Percentiles rank a stretch among this genome's conserved stretches.
Conservation (phyloP, 1,284 basidiomycete species). For the Leccinum pachyderme region DNA sequence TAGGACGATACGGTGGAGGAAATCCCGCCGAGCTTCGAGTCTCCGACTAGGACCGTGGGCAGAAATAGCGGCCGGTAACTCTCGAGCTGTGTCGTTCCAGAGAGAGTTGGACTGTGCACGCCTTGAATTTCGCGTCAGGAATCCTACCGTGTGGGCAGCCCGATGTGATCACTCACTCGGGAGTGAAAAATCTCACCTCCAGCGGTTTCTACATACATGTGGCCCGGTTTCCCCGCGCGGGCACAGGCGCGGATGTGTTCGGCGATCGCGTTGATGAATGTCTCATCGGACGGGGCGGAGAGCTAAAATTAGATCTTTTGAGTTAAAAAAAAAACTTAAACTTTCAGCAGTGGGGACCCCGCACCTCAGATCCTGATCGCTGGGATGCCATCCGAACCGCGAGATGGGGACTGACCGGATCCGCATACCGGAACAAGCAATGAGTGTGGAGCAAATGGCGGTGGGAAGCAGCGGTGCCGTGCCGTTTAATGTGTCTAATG, state of each 20-base stretch:
- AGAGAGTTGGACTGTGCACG: slow-evolving; percentile 88
- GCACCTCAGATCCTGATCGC: slow-evolving; percentile 30
- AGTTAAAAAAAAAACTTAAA: background rate
- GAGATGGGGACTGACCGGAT: slow-evolving; percentile 93
- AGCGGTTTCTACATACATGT: slow-evolving; percentile 91
- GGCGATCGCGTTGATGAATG: slow-evolving; percentile 69
- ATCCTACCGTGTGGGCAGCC: background rate
- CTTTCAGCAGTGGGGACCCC: slow-evolving; percentile 1
- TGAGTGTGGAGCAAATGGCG: slow-evolving; percentile 52
- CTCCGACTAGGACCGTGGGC: slow-evolving; percentile 86
- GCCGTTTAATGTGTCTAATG: slow-evolving; percentile 67
- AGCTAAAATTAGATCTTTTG: slow-evolving; percentile 15
- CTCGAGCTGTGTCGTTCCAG: slow-evolving; percentile 85
- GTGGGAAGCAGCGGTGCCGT: slow-evolving; percentile 41
- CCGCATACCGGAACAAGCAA: slow-evolving; percentile 82
- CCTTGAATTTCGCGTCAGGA: slow-evolving; percentile 47
- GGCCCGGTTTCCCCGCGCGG: slow-evolving; percentile 35
- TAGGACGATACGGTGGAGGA: slow-evolving; percentile 93
- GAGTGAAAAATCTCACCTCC: slow-evolving; percentile 64
- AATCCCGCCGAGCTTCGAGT: slow-evolving; percentile 90
- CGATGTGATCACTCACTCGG: slow-evolving; percentile 9
- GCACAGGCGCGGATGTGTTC: slow-evolving; percentile 59
- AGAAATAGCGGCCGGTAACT: slow-evolving; percentile 83
- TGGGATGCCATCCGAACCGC: slow-evolving; percentile 67
- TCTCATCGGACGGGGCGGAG: slow-evolving; percentile 55